A percentile compares a stretch with the other conserved stretches of the same genome.
phyloP scores from a whole-genome alignment of 2,329 filamentous ascomycete genomes.

The Trichoderma afroharzianum region DNA sequence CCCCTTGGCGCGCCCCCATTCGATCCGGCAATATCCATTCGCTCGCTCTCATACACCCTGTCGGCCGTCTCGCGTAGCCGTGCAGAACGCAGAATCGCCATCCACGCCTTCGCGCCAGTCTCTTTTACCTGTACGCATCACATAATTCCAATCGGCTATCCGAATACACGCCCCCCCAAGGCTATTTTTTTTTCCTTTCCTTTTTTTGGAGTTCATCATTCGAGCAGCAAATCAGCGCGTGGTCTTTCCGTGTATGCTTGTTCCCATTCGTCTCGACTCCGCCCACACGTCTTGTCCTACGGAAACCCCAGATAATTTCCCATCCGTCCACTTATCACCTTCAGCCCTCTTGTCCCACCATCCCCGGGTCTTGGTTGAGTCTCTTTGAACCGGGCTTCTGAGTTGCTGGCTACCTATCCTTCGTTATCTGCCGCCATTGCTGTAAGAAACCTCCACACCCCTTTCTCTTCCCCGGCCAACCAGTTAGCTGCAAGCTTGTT shows the following conservation, averaged over 20 bases:
- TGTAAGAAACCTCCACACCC: conserved; percentile 8
- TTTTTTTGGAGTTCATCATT: conserved; percentile 19
- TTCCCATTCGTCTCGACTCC: conserved; percentile 8
- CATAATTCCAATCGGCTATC: conserved; percentile 11
- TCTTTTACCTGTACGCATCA: neutral
- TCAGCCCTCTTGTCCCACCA: conserved; percentile 33
- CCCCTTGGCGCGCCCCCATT: conserved; percentile 6
- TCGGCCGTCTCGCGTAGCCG: conserved; percentile 11
- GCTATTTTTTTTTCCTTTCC: neutral
- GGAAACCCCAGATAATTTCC: conserved; percentile 27
- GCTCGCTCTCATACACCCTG: conserved; percentile 9
- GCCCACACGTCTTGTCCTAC: conserved; percentile 22
- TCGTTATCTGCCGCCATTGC: conserved; percentile 21
- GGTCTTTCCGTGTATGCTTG: conserved; percentile 10
- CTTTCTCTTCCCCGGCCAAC: neutral
- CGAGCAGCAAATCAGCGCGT: conserved; percentile 15
- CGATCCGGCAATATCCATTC: neutral
- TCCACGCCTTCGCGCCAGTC: conserved; percentile 9
- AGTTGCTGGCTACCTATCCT: conserved; percentile 20
- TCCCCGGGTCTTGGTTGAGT: neutral
- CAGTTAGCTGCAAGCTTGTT: neutral
- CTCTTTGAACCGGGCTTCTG: conserved; percentile 19
- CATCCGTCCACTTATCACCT: conserved; percentile 22
- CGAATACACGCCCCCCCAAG: conserved; percentile 6
- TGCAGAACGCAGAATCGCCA: conserved; percentile 1